Base-by-base conservation (phyloP, 2,329 filamentous ascomycete genomes). In the Pseudocercospora fuligena region DNA sequence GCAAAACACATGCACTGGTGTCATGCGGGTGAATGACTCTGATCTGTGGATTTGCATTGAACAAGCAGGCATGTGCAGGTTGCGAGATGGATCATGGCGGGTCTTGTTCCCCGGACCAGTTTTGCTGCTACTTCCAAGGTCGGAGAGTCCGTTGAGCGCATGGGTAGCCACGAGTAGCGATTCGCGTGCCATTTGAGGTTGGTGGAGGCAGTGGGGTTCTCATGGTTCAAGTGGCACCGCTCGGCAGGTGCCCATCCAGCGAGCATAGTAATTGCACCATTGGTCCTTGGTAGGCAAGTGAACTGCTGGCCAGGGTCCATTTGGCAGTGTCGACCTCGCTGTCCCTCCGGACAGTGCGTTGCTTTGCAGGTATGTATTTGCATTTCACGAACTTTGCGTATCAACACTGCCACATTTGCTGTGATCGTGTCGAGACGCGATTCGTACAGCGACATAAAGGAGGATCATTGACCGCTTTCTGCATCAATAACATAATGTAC, bases 1-100 rank as follows among this genome's bases (percentile, higher is more conserved):
- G 59, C 19, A 51, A 19, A 5, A 40, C 40, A 51, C 59, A 61
- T 61, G 59, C 59, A 16, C 40, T 51, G 43, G 59, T 36, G 40
- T 49, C 25, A 14, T 61, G 59, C 46, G 36, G 46, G 40, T 51
- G n/a, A 51, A 31, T 61, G 59, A 61, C 59, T 61, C 23, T 49
- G 16, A 14, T 9, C 21, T 19, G 19, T 47, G 11, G 43, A 61
- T 61, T 46, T 29, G 40, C 59, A 36, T 47, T 31, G 59, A 9
- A 31, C 40, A 31, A 29, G 31, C 59, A 61, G 59, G 46, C 43
- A 33, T 47, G n/a, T 61, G 59, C 25, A 61, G 12, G 40, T 23
- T 53, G 14, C 27, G 16, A 31, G 9, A 29, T 29, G 53, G 56
- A 40, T 29, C 27, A n/a, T 58, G 12, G 56, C 56, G 31, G 56